Base-by-base conservation (phyloP, 2,329 filamentous ascomycete species). In the Malbranchea cinnamomea region DNA sequence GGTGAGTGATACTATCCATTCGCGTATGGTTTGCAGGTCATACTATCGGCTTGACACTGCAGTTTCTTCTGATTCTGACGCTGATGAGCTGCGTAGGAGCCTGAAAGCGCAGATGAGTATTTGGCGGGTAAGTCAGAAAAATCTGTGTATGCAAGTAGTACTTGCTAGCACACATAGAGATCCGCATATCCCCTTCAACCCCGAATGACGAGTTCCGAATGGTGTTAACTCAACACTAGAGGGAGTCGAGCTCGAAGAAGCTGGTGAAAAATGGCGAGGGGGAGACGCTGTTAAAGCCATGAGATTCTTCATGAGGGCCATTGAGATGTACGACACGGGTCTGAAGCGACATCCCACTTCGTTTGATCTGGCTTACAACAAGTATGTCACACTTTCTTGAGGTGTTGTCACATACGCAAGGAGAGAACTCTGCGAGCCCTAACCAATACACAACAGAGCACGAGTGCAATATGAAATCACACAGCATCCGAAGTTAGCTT, bases 361-460 rank as follows among this genome's bases (percentile, higher is more conserved):
- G 12, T 75, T 81, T 51, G 78, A 82, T 52, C 60, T 82, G 20
- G 75, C 76, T 7, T 82, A 82, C 49, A 82, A 82, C 50, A 80
- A 78, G 69, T 75, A 51, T 42, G 65, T 54, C 4, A 12, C 6
- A n/a, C 12, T 6, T 31, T 19, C n/a, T n/a, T n/a, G n/a, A n/a
- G n/a, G n/a, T n/a, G n/a, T n/a, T n/a, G n/a, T n/a, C n/a, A n/a
- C n/a, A n/a, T n/a, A n/a, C n/a, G n/a, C n/a, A n/a, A n/a, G n/a
- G n/a, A 15, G 16, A 6, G 14, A 4, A 13, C 13, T 17, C 15
- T 24, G n/a, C 8, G 8, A 8, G 23, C 18, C 23, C 6, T 12
- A 32, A 27, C 25, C 6, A 13, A 21, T 22, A 31, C n/a, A n/a
- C n/a, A 22, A 8, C 37, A 77, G 71, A 54, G 76, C 77, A 15